Evolutionary conservation across 768 basidiomycete species (phyloP).

Genomic region (Mycena haematopus): DNA sequence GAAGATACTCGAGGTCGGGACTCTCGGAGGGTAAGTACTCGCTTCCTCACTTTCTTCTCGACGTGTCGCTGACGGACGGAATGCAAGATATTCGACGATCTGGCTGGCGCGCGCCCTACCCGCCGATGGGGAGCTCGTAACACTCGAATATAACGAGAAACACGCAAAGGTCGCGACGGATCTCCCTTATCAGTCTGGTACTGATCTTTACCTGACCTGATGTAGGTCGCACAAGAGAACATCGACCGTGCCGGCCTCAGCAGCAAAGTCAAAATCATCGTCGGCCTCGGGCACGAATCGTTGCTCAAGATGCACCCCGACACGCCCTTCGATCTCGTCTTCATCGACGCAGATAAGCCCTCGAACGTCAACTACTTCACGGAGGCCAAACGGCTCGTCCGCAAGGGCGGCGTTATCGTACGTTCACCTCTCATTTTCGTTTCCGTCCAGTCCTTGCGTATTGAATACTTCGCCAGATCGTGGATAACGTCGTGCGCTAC

Average conservation of each 20-base stretch:
- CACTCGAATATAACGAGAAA: constrained; percentile 53
- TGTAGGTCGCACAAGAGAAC: constrained; percentile 65
- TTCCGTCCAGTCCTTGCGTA: background rate
- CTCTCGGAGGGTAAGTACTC: constrained; percentile 60
- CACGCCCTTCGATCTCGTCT: constrained; percentile 65
- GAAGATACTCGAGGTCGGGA: constrained; percentile 68
- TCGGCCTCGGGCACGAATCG: constrained; percentile 59
- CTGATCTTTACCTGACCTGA: background rate
- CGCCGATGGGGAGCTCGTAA: constrained; percentile 53
- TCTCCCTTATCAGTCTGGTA: background rate
- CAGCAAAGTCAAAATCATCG: constrained; percentile 53
- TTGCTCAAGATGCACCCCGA: constrained; percentile 54
- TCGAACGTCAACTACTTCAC: constrained; percentile 61
- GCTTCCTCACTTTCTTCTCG: background rate
- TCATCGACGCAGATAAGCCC: constrained; percentile 77
- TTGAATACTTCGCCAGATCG: constrained; percentile 44
- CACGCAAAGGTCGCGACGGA: constrained; percentile 48
- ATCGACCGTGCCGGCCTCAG: constrained; percentile 59
- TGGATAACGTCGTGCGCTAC: constrained; percentile 65
- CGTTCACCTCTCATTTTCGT: constrained; percentile 20
- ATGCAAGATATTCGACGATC: constrained; percentile 49
- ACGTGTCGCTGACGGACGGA: background rate
- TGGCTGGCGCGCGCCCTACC: constrained; percentile 56
- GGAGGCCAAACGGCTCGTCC: constrained; percentile 64
- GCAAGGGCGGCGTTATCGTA: constrained; percentile 67